Conservation (phyloP, 2,329 filamentous ascomycete genomes). For the Ophiostoma tasmaniense region DNA sequence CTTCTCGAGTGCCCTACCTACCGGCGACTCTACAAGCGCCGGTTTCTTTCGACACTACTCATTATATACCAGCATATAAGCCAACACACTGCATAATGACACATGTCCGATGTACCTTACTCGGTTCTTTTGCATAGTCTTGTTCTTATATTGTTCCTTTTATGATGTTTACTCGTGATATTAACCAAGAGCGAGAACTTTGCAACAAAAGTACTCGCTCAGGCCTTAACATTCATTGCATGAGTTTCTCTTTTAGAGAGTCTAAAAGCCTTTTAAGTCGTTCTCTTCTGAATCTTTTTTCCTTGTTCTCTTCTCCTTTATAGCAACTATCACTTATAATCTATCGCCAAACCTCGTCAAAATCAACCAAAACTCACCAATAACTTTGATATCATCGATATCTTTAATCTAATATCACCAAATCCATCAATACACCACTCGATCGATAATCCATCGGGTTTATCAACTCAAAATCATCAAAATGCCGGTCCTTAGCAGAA, state of each 20-base stretch:
- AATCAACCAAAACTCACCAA: too few relatives aligned
- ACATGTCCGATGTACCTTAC: not conserved
- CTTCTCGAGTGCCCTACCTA: not conserved
- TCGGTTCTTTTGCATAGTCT: not conserved
- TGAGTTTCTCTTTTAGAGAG: not conserved
- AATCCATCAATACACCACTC: not conserved
- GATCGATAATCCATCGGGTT: not conserved
- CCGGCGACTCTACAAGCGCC: not conserved
- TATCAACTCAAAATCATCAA: not conserved
- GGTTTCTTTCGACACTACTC: not conserved
- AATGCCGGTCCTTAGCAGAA: not conserved
- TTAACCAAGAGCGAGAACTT: not conserved
- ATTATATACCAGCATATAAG: not conserved
- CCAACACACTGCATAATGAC: not conserved
- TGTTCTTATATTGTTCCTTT: not conserved
- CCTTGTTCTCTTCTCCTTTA: not conserved
- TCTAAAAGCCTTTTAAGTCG: not conserved
- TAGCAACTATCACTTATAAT: not conserved
- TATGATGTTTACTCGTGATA: not conserved
- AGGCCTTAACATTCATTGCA: not conserved
- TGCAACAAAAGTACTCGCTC: not conserved
- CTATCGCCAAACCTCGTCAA: not conserved
- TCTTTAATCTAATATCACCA: not conserved
- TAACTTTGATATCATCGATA: not conserved
- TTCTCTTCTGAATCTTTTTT: not conserved